A percentile compares a stretch with the other conserved stretches of the same genome.
Conservation (phyloP, 2,329 filamentous ascomycete species). For the Chaetomiaceae sp. region DNA sequence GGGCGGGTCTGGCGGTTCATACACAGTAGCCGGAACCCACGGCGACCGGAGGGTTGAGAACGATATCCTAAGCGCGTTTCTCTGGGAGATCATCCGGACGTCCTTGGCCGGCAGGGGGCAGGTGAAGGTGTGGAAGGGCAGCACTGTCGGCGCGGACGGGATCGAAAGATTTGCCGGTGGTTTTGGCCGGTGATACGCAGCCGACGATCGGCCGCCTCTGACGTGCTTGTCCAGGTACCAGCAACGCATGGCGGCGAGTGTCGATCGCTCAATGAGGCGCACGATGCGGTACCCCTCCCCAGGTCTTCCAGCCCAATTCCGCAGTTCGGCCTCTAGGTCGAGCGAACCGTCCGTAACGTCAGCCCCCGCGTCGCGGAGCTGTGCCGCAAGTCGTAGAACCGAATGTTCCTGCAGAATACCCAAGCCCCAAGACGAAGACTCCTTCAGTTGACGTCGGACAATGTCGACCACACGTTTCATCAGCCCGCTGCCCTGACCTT, state of each 20-base stretch:
- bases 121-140: constrained; percentile 97
- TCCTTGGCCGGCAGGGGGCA: constrained; percentile 87
- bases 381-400: constrained; percentile 44
- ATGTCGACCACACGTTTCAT: constrained; percentile 88
- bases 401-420: constrained; percentile 57
- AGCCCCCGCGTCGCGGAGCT: constrained; percentile 38
- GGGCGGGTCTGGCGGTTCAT: constrained; percentile 77
- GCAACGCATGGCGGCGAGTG: constrained; percentile 68
- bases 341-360: constrained; percentile 30
- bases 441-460: constrained; percentile 77
- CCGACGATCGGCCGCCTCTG: constrained; percentile 48
- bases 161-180: constrained; percentile 68
- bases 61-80: constrained; percentile 89
- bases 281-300: constrained; percentile 88
- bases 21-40: constrained; percentile 79
- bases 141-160: constrained; percentile 83
- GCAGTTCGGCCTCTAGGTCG: constrained; percentile 37
- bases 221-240: constrained; percentile 85
- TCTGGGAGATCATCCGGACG: constrained; percentile 87
- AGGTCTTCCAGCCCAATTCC: constrained; percentile 62
- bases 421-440: constrained; percentile 80
- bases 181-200: constrained; percentile 64
- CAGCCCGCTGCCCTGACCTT: constrained; percentile 64
- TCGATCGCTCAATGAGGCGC: constrained; percentile 76
- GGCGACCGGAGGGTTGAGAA: constrained; percentile 78